These are phyloP conservation scores for Domatiomyces catenatus DNA, from an alignment of 2,329 filamentous ascomycete genomes.

Conservation along the genomic window DNA sequence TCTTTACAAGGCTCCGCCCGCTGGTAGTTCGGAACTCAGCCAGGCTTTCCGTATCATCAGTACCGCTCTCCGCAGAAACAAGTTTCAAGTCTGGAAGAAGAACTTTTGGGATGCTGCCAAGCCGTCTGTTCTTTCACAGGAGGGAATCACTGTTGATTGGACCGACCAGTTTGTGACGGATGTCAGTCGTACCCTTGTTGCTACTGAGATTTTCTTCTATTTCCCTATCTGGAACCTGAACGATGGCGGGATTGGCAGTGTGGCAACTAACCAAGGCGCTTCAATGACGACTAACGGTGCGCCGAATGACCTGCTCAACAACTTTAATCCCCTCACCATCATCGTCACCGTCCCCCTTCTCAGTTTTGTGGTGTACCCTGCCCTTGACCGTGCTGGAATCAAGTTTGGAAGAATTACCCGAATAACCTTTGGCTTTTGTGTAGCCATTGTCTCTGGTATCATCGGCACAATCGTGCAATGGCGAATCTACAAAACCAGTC, in stretches of 20 bases:
- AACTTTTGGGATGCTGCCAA: conserved; percentile 22
- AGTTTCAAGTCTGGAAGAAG: conserved; percentile 14
- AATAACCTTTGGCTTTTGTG: conserved; percentile 40
- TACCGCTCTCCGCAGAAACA: conserved; percentile 22
- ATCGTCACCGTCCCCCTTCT: conserved; percentile 29
- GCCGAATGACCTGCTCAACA: conserved; percentile 45
- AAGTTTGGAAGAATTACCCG: conserved; percentile 42
- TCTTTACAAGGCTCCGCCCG: conserved; percentile 20
- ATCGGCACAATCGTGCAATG: conserved; percentile 42
- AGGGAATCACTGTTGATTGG: conserved; percentile 18
- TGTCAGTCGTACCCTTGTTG: conserved; percentile 27
- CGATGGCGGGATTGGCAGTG: conserved; percentile 36
- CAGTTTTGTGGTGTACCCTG: conserved; percentile 38
- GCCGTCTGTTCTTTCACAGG: conserved; percentile 19
- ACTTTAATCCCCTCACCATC: conserved; percentile 45
- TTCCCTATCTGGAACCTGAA: conserved; percentile 38
- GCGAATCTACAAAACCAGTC: conserved; percentile 40
- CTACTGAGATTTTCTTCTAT: conserved; percentile 49
- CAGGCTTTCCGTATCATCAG: conserved; percentile 22
- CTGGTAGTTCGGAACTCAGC: conserved; percentile 21
- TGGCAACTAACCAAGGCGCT: conserved; percentile 31
- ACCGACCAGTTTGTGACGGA: conserved; percentile 24
- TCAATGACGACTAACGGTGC: conserved; percentile 39
- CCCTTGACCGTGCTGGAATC: conserved; percentile 37
- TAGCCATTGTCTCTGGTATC: conserved; percentile 36